Percentiles rank a stretch among this genome's conserved stretches.
phyloP scores from a whole-genome alignment of 2,329 filamentous ascomycete species.

The Epichloe scottii region DNA sequence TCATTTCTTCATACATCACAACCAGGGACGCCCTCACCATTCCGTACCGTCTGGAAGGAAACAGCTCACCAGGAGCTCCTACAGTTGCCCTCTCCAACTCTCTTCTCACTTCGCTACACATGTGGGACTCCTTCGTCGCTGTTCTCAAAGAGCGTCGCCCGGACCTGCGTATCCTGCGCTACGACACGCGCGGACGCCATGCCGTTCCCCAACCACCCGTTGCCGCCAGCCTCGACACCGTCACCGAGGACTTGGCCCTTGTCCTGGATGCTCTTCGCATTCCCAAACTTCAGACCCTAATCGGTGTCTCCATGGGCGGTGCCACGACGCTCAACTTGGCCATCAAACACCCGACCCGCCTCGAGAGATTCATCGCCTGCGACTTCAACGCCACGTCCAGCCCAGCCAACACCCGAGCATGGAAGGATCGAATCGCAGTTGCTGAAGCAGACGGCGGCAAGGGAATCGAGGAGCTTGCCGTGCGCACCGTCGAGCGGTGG shows the following conservation, averaged over 20 bases:
- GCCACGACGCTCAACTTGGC: conserved; percentile 65
- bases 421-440: conserved; percentile 62
- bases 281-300: conserved; percentile 48
- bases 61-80: conserved; percentile 50
- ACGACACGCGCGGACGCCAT: conserved; percentile 61
- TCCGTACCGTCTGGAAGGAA: conserved; percentile 66
- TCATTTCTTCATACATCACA: conserved; percentile 55
- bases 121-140: conserved; percentile 67
- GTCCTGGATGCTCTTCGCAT: conserved; percentile 61
- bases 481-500: conserved; percentile 63
- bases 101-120: conserved; percentile 62
- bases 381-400: conserved; percentile 68
- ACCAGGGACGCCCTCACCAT: conserved; percentile 56
- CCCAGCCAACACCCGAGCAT: conserved; percentile 62
- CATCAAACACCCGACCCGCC: conserved; percentile 47
- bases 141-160: conserved; percentile 47
- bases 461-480: conserved; percentile 55
- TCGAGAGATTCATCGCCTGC: conserved; percentile 55
- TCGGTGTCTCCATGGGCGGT: conserved; percentile 74
- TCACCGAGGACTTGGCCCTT: conserved; percentile 54
- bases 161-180: conserved; percentile 62
- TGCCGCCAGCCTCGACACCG: conserved; percentile 47
- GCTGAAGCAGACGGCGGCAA: conserved; percentile 44
- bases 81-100: conserved; percentile 69
- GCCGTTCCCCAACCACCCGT: conserved; percentile 31